These are phyloP conservation scores for Pythium phragmitis DNA, from an alignment of 352 stramenopile genomes.

Conservation along the genomic window DNA sequence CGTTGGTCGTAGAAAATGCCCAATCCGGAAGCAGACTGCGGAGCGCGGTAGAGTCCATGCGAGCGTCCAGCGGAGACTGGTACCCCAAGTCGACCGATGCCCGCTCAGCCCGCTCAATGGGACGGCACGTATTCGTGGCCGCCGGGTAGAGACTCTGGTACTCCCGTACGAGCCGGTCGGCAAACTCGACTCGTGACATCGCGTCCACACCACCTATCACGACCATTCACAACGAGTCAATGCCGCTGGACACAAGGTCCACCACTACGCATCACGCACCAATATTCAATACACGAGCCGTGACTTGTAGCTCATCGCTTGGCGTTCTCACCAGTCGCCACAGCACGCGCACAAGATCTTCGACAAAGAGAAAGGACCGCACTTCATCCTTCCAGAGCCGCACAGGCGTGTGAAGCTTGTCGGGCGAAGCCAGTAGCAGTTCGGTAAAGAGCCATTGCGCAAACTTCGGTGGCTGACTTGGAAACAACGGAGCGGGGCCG, in stretches of 20 bases:
- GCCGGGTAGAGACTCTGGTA: conserved; percentile 12
- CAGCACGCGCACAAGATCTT: conserved; percentile 45
- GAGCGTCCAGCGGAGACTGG: conserved; percentile 43
- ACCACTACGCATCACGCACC: conserved; percentile 28
- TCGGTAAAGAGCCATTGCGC: conserved; percentile 60
- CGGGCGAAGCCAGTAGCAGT: conserved; percentile 26
- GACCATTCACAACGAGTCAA: background rate
- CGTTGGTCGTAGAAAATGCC: conserved; percentile 1
- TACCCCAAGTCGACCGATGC: conserved; percentile 46
- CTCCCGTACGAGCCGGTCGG: conserved; percentile 29
- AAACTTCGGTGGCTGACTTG: conserved; percentile 47
- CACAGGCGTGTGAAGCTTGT: conserved; percentile 22
- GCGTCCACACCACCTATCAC: conserved; percentile 41
- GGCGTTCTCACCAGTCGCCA: conserved; percentile 29
- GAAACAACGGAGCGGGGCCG: conserved; percentile 38
- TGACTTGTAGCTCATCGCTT: background rate
- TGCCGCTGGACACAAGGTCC: background rate
- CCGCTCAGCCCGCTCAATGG: conserved; percentile 32
- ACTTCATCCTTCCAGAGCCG: conserved; percentile 63
- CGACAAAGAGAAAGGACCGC: conserved; percentile 58
- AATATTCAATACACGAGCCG: conserved; percentile 42
- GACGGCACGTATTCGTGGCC: background rate
- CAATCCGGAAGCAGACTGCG: conserved; percentile 28
- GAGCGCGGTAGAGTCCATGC: conserved; percentile 36
- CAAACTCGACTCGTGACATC: conserved; percentile 51